Evolutionary conservation across 345 rosid genomes (phyloP), one percentile per base, ranked within the genome.

Genomic region (Mercurialis annua): DNA sequence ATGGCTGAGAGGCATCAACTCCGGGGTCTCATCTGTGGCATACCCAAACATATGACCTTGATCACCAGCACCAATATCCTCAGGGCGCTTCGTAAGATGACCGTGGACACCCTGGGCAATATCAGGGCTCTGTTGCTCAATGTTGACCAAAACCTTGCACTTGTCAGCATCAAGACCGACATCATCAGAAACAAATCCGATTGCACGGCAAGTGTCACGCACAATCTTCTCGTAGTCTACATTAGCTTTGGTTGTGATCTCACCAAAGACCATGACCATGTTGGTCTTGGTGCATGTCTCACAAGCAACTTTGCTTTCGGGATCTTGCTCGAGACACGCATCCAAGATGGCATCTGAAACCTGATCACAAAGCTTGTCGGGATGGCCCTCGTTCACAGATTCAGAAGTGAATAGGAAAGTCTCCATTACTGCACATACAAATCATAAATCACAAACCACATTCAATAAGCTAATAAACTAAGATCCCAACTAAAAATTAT

Each of bases 11-110:
- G 72, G 72, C 72, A 68, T 68, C 10, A 68, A 21, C 72, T 68
- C 72, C 0, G 59, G 72, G 40, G 72, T 59, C 36, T 68, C 72
- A 26, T 68, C 72, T 3, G 72, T 59, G 40, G 72, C 72, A 49
- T 68, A 68, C 20, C 72, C 72, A 26, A 68, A 68, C 65, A 68
- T 68, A 57, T 68, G 71, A 58, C 71, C 71, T 68, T 68, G 64
- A 17, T 68, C 71, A 68, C 71, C 71, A 18, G 65, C 72, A 26
- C 72, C 72, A 34, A 59, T 59, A 26, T 68, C 72, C 65, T 68
- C 65, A 12, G 72, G 72, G 3, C 40, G 27, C 65, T 68, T 68
- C 46, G 65, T 59, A n/a, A 68, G 72, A 50, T 59, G 72, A 26
- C 71, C 71, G 31, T 68, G 71, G 64, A 68, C 71, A 9, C 71